Evolutionary conservation across 2,329 filamentous ascomycete genomes (phyloP).

Genomic region (Blumeria hordei): DNA sequence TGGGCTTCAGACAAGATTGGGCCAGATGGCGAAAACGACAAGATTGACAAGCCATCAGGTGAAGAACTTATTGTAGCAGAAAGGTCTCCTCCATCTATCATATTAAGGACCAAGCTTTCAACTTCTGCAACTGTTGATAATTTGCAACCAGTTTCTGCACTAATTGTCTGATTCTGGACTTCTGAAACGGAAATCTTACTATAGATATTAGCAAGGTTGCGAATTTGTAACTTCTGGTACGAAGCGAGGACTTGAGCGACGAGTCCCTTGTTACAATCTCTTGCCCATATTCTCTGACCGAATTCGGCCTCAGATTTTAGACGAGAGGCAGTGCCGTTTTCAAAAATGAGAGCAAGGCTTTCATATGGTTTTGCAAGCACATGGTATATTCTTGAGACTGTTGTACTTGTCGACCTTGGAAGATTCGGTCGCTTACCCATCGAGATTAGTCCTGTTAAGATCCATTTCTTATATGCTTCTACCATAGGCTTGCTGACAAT

Average conservation of each 20-base stretch:
- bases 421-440: conserved; percentile 32
- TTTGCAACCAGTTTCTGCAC: conserved; percentile 25
- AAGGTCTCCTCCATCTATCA: conserved; percentile 31
- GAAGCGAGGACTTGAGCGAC: conserved; percentile 43
- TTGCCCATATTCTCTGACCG: conserved; percentile 33
- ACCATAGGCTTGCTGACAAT: conserved; percentile 54
- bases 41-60: conserved; percentile 20
- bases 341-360: conserved; percentile 44
- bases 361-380: conserved; percentile 44
- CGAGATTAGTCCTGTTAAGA: conserved; percentile 50
- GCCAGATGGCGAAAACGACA: conserved; percentile 24
- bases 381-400: conserved; percentile 30
- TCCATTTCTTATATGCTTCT: conserved; percentile 81
- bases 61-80: conserved; percentile 24
- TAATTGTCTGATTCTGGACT: conserved; percentile 25
- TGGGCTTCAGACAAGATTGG: conserved; percentile 24
- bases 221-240: conserved; percentile 53
- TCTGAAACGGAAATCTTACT: conserved; percentile 29
- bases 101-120: conserved; percentile 24
- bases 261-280: conserved; percentile 51
- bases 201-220: conserved; percentile 50
- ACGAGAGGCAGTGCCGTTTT: conserved; percentile 28
- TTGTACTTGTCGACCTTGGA: conserved; percentile 29
- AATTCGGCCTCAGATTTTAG: conserved; percentile 40
- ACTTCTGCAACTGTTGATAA: conserved; percentile 21